These are phyloP conservation scores for Rhodosporidiobolus odoratus DNA, from an alignment of 768 basidiomycete genomes.

Conservation along the genomic window DNA sequence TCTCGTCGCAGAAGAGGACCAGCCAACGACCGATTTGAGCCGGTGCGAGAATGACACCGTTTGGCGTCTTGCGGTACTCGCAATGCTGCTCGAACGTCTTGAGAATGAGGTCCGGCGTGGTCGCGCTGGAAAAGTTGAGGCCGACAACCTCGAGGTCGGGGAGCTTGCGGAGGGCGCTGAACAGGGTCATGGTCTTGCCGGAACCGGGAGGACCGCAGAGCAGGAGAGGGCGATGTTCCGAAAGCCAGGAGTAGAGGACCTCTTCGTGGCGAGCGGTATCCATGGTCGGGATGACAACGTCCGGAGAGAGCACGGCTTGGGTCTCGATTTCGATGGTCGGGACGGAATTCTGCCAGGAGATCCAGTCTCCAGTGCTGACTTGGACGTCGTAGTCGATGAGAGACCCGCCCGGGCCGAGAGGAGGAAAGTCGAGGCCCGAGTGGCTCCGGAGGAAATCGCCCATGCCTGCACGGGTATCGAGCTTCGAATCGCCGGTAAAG, in stretches of 20 bases:
- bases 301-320: conserved; percentile 88
- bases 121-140: conserved; percentile 97
- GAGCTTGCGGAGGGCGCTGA: conserved; percentile 92
- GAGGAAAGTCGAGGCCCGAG: conserved; percentile 84
- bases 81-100: conserved; percentile 99
- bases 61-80: conserved; percentile 96
- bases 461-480: conserved; percentile 80
- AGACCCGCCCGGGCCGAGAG: conserved; percentile 66
- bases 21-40: conserved; percentile 95
- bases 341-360: conserved; percentile 82
- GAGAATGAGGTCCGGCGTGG: conserved; percentile 92
- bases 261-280: conserved; percentile 98
- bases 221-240: conserved; percentile 96
- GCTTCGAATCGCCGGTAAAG: conserved; percentile 90
- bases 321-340: conserved; percentile 95
- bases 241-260: conserved; percentile 96
- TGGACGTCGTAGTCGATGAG: conserved; percentile 95
- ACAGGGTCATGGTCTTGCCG: conserved; percentile 98
- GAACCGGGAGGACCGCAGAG: conserved; percentile 99
- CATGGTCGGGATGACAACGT: conserved; percentile 95
- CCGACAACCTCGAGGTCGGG: conserved; percentile 99
- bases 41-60: conserved; percentile 91
- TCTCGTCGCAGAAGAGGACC: conserved; percentile 99
- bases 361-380: conserved; percentile 77
- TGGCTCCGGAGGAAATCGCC: conserved; percentile 78